phyloP scores from a whole-genome alignment of 306 rosid species.

The Trifolium pratense region DNA sequence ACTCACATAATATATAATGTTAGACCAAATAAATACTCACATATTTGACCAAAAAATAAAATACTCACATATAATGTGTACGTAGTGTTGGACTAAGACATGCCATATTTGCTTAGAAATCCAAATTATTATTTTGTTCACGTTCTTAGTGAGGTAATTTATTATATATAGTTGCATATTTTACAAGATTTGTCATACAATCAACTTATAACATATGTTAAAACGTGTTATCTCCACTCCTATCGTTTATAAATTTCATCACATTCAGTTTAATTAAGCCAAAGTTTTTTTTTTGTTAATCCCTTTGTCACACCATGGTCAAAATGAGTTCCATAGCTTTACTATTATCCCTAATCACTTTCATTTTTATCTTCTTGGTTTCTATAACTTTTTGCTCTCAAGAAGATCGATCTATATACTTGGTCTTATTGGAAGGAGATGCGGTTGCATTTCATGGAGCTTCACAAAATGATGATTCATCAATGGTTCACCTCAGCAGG shows the following conservation, averaged over 20 bases:
- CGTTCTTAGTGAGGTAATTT: constrained; percentile 32
- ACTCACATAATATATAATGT: neutral
- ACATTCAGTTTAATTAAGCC: neutral
- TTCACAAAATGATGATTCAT: constrained; percentile 31
- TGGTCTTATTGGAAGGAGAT: constrained; percentile 72
- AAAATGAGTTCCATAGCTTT: constrained; percentile 31
- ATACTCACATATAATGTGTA: too few species aligned
- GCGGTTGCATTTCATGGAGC: constrained; percentile 53
- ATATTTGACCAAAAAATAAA: neutral
- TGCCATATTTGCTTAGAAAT: neutral
- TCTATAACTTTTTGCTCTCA: constrained; percentile 47
- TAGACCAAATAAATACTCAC: neutral
- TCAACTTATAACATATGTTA: constrained; percentile 4
- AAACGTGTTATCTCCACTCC: neutral
- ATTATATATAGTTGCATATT: neutral
- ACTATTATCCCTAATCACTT: neutral
- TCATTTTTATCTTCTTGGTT: constrained; percentile 35
- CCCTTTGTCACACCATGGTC: constrained; percentile 33
- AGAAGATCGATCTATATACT: constrained; percentile 63
- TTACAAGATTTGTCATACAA: constrained; percentile 1
- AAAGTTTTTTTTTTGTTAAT: neutral
- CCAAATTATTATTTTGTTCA: constrained; percentile 25
- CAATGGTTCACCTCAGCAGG: constrained; percentile 44
- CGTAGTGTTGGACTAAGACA: neutral
- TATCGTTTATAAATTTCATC: neutral